Base-by-base conservation (phyloP, 176 grass and related monocot genomes). In the Zea luxurians region DNA sequence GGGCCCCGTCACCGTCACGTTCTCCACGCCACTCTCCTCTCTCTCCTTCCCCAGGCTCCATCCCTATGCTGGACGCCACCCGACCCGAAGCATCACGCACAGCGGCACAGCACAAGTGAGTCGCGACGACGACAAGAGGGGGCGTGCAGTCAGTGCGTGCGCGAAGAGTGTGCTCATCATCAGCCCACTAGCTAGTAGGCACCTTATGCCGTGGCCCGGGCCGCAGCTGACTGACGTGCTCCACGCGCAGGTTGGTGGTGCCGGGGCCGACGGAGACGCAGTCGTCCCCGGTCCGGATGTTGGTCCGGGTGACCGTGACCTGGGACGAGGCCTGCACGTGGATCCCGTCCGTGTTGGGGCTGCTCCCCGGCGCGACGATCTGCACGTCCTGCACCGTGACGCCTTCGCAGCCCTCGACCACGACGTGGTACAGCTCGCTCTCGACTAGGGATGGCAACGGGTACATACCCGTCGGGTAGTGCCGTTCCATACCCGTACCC, bases 271-370 rank as follows among this genome's bases (percentile, higher is more conserved):
- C 17, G 6, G 91, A 93, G 75, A 93, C 21, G 77, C 91, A 93
- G 86, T 93, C 91, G 73, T 90, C 88, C 3, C 91, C 91, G n/a
- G 88, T 93, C 41, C 42, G 46, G 64, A 93, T 90, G 70, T 60
- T 70, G 73, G 85, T 82, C n/a, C 41, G 35, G 47, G 47, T 66
- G 45, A 93, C 55, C 47, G 83, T 85, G 21, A 93, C 82, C 18
- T 5, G 41, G 8, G 66, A 83, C 60, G 91, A 93, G 0, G 13
- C 58, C 70, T 90, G 75, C 35, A 90, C 69, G 60, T 93, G 90
- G 79, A 93, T 93, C 40, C 90, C 90, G 45, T 93, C 90, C n/a
- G 87, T 93, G 83, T 93, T 93, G 4, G 87, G 90, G 84, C 87
- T 93, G 75, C 53, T 89, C 10, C n/a, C 83, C 20, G 87, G 67